Evolutionary conservation across 2,329 filamentous ascomycete genomes (phyloP), one percentile per base, ranked within the genome.

Genomic region (Diplodia sapinea): DNA sequence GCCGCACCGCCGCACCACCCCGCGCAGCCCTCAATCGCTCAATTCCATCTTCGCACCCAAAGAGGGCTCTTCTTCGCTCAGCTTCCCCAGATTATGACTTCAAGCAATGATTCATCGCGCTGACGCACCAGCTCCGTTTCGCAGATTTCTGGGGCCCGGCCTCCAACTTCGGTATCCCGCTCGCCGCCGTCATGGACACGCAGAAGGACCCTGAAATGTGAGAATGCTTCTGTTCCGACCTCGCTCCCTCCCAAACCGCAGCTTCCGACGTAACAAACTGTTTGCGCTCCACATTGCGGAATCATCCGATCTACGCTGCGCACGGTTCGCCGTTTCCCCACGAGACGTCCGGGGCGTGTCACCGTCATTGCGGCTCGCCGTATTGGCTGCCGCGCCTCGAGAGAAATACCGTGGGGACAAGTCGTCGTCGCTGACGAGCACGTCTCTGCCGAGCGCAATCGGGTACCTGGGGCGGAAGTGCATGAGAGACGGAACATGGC

Each of bases 151-250:
- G 82, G 82, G 82, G 82, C 68, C 81, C 81, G 47, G 82, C 80
- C 66, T 81, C 79, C 71, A 85, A 85, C 78, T 85, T 85, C 72
- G 83, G 83, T 74, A 85, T 85, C 70, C 83, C 83, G 59, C 79
- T 85, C 67, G 83, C 83, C 40, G 83, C 83, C 36, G 82, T 85
- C 65, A 82, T 84, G 76, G 83, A 85, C 76, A 84, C 83, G 71
- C 80, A 80, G 72, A 85, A 85, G 73, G 83, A 84, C 71, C 81
- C 83, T 61, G 82, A 84, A 71, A 82, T 84, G 83, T 85, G 40
- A 61, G 57, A 79, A 66, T 17, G 20, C 33, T 26, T 15, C 13
- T 5, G 33, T 15, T 36, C n/a, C 43, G 26, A 36, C 59, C 17
- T 38, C 29, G 51, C 55, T 54, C 63, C 8, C 43, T 40, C 43